Base-by-base conservation (phyloP, 2,329 filamentous ascomycete genomes). In the Xylariales sp. region DNA sequence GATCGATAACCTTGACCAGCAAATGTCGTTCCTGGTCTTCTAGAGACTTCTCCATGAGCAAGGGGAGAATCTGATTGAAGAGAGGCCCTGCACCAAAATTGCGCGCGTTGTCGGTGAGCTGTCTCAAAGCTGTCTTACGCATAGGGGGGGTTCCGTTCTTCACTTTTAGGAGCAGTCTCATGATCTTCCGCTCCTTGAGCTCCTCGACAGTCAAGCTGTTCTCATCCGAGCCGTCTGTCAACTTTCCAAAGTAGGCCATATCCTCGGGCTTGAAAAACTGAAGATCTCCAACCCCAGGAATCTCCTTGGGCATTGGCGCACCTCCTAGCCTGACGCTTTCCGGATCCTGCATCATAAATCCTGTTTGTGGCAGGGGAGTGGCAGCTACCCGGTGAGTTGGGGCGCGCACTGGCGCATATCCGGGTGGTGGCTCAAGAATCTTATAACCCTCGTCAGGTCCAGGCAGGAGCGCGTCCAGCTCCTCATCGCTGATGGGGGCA, bases 231-330 rank as follows among this genome's bases (percentile, higher is more conserved):
- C 88, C 89, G 57, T 98, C 93, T 16, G 95, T 91, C 28, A 98
- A 78, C 69, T 98, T 97, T 42, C 91, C 90, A 55, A 98, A 98
- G 66, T 98, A 98, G 27, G 88, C 83, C 89, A 97, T 96, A 62
- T 98, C 93, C 61, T 98, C 93, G 2, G 89, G 81, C 67, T 98
- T 98, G 76, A 98, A 95, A 61, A 97, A 98, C 50, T 96, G 90
- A 36, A 98, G 68, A 60, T 98, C 93, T 27, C 90, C 90, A 34
- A 98, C 89, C 27, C 93, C 93, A 4, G 93, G 90, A 25, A 98
- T 96, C 57, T 97, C 91, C 4, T 88, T 95, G 7, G 91, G 88
- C 53, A 97, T 79, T 50, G 94, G 88, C 65, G 94, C 95, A 49
- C 89, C 88, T 56, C 91, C 79, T 34, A 86, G 71, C 47, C 88